Evolutionary conservation across 176 grass and related monocot species (phyloP).

Genomic region (Stipa capillata): DNA sequence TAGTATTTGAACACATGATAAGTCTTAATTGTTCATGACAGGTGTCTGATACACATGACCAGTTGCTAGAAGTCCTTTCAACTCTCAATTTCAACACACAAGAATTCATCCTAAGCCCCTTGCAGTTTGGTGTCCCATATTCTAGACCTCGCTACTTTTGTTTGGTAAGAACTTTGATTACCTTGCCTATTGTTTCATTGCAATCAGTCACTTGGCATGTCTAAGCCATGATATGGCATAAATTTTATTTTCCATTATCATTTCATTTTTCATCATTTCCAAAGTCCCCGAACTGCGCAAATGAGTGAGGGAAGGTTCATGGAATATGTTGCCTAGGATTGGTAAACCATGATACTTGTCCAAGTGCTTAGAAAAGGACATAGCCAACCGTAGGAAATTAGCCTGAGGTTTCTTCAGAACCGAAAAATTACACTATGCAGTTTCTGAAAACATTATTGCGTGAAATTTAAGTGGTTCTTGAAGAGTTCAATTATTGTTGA

Average conservation of each 20-base stretch:
- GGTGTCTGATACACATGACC: conserved; percentile 86
- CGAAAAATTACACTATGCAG: background rate
- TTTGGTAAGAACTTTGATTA: conserved; percentile 43
- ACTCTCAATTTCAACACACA: conserved; percentile 63
- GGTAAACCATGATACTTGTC: background rate
- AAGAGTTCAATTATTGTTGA: background rate
- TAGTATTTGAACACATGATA: background rate
- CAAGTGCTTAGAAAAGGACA: background rate
- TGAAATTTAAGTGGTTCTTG: background rate
- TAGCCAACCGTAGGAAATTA: background rate
- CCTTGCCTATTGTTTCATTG: background rate
- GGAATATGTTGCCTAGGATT: background rate
- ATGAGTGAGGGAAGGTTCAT: background rate
- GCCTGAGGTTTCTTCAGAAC: background rate
- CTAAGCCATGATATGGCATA: background rate
- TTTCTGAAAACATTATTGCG: background rate
- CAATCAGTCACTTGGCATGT: background rate
- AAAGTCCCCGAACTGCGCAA: background rate
- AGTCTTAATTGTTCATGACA: conserved; percentile 18
- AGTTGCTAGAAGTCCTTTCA: conserved; percentile 70
- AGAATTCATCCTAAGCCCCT: conserved; percentile 91
- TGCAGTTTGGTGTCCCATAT: conserved; percentile 95
- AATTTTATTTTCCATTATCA: background rate
- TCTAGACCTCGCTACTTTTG: conserved; percentile 98
- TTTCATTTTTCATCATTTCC: background rate